Percentiles rank a stretch among this genome's conserved stretches.
Conservation (phyloP, 1,284 basidiomycete species). For the Heliocybe sulcata region DNA sequence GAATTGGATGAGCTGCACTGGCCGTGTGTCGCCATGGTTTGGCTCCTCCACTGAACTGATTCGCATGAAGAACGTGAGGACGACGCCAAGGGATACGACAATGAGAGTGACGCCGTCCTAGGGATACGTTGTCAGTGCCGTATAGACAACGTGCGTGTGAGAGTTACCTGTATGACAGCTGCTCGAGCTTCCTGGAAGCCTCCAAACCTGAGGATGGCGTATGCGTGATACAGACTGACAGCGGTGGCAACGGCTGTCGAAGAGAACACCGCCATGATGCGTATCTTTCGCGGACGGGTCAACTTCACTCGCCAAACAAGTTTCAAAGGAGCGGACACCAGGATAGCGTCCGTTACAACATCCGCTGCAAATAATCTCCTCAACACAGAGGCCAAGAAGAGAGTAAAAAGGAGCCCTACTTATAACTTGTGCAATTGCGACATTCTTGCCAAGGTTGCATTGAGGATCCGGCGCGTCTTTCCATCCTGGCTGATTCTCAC, state of each 20-base stretch:
- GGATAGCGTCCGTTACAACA: conserved; percentile 15
- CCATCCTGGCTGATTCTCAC: conserved; percentile 4
- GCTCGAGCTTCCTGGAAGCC: conserved; percentile 14
- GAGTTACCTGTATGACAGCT: conserved; percentile 8
- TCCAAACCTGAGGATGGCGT: conserved; percentile 11
- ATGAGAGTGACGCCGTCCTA: neutral
- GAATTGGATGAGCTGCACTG: neutral
- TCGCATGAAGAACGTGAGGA: neutral
- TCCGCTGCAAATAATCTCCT: conserved; percentile 15
- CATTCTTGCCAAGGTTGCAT: conserved; percentile 5
- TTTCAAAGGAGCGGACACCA: conserved; percentile 14
- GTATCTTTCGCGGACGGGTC: conserved; percentile 13
- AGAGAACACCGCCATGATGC: conserved; percentile 17
- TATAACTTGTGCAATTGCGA: conserved; percentile 6
- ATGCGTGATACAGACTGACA: too few relatives aligned
- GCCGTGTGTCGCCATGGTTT: neutral
- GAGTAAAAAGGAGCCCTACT: conserved; percentile 2
- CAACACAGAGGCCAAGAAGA: conserved; percentile 15
- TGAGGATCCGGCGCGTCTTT: neutral
- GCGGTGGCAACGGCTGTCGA: conserved; percentile 15
- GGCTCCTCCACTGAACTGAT: neutral
- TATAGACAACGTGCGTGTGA: neutral
- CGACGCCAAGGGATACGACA: neutral
- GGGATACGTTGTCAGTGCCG: too few relatives aligned
- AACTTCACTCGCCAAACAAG: conserved; percentile 14